These are phyloP conservation scores for rapeseed (Brassica napus) DNA, from an alignment of 345 rosid genomes.

Conservation along the genomic window DNA sequence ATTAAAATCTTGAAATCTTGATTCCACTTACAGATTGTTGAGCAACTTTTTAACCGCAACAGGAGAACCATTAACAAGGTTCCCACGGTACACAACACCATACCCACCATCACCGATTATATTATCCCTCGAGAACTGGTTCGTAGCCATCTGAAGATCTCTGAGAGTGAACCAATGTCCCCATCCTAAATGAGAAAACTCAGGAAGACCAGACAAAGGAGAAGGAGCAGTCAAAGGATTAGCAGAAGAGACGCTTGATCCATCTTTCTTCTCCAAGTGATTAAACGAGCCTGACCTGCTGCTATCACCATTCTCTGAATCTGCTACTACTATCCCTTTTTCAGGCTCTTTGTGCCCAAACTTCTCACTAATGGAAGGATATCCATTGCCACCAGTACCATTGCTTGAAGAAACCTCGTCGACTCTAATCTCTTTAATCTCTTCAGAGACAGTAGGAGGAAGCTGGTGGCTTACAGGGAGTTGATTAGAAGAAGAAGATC, in stretches of 20 bases:
- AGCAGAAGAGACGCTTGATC: slow-evolving; percentile 49
- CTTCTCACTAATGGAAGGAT: slow-evolving; percentile 34
- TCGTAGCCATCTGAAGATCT: slow-evolving; percentile 81
- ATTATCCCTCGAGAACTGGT: slow-evolving; percentile 61
- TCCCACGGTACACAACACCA: slow-evolving; percentile 87
- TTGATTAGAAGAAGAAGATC: slow-evolving; percentile 33
- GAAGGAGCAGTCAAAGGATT: slow-evolving; percentile 77
- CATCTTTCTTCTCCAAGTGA: slow-evolving; percentile 56
- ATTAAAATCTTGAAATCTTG: slow-evolving; percentile 7
- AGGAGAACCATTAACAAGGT: slow-evolving; percentile 70
- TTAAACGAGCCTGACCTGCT: slow-evolving; percentile 67
- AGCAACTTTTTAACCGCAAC: slow-evolving; percentile 95
- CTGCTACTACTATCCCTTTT: slow-evolving; percentile 37
- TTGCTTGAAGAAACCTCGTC: slow-evolving; percentile 72
- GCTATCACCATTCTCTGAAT: slow-evolving; percentile 59
- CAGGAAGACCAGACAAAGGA: slow-evolving; percentile 84
- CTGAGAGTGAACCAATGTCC: slow-evolving; percentile 97
- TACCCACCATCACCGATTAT: slow-evolving; percentile 68
- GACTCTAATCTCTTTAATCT: slow-evolving; percentile 83
- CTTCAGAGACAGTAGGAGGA: slow-evolving; percentile 62
- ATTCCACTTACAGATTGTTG: slow-evolving; percentile 70
- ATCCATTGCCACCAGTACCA: slow-evolving; percentile 40
- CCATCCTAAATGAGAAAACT: slow-evolving; percentile 92
- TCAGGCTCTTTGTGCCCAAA: slow-evolving; percentile 31
- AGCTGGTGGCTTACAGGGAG: slow-evolving; percentile 53